These are phyloP conservation scores for Hyaloscypha hepaticicola DNA, from an alignment of 495 filamentous ascomycete genomes.

Conservation along the genomic window DNA sequence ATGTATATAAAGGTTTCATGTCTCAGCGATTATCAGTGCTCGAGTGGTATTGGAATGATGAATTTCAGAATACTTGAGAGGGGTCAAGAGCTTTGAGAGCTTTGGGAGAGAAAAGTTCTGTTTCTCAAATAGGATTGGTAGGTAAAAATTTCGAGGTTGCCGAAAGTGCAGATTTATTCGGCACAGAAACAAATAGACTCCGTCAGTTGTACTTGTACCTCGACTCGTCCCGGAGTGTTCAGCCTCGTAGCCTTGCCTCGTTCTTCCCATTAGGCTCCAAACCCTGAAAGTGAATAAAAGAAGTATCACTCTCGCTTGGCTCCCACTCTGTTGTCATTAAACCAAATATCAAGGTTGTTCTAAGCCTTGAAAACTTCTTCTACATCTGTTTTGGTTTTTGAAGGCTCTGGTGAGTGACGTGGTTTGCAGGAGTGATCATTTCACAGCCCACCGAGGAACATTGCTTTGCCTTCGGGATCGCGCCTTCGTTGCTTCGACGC, in stretches of 20 bases:
- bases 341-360: not conserved
- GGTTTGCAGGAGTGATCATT: constrained; percentile 1
- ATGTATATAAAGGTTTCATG: too few species aligned
- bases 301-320: not conserved
- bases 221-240: not conserved
- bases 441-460: not conserved
- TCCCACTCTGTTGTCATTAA: not conserved
- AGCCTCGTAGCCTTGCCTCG: not conserved
- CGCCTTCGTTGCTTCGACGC: not conserved
- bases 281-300: not conserved
- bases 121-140: too few species aligned
- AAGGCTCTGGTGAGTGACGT: not conserved
- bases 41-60: too few species aligned
- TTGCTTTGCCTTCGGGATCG: not conserved
- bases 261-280: not conserved
- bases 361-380: not conserved
- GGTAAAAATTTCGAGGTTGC: too few species aligned
- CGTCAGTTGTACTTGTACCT: not conserved
- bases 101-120: too few species aligned
- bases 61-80: too few species aligned
- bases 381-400: not conserved
- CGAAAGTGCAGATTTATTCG: too few species aligned
- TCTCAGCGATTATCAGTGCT: too few species aligned
- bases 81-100: too few species aligned
- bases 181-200: not conserved